Conservation (phyloP, 768 basidiomycete species). For the Tulasnella sp. region DNA sequence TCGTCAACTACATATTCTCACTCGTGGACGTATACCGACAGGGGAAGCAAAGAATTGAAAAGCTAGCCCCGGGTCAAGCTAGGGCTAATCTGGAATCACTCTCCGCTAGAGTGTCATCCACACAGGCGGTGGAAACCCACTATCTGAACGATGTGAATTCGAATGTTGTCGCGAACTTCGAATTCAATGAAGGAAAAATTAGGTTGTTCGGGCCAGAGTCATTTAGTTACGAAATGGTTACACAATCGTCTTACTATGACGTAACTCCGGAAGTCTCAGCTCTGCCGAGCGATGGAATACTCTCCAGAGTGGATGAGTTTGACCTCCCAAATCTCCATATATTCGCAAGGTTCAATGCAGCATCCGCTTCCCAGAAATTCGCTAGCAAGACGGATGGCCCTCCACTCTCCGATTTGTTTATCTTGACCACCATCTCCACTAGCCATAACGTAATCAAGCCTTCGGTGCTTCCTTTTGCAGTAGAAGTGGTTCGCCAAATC, state of each 20-base stretch:
- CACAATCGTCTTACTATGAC: constrained; percentile 7
- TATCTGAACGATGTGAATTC: constrained; percentile 11
- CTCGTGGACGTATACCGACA: constrained; percentile 72
- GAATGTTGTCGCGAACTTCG: constrained; percentile 29
- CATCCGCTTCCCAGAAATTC: constrained; percentile 33
- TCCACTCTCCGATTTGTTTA: constrained; percentile 52
- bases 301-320: too few relatives aligned
- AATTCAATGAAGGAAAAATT: constrained; percentile 77
- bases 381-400: constrained; percentile 20
- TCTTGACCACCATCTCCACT: constrained; percentile 80
- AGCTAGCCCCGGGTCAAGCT: constrained; percentile 44
- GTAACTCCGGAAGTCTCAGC: constrained; percentile 40
- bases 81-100: constrained; percentile 29
- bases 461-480: constrained; percentile 70
- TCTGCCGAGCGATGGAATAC: too few relatives aligned
- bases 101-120: constrained; percentile 13
- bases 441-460: constrained; percentile 79
- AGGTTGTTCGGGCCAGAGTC: constrained; percentile 48
- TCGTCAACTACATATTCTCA: constrained; percentile 68
- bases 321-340: constrained; percentile 60
- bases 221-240: constrained; percentile 27
- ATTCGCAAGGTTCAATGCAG: constrained; percentile 69
- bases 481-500: constrained; percentile 55
- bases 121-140: not conserved
- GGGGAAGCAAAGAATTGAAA: constrained; percentile 65